A percentile compares a stretch with the other conserved stretches of the same genome.
Evolutionary conservation across 441 rosid genomes (phyloP).

Genomic region (Omphalea diandra): DNA sequence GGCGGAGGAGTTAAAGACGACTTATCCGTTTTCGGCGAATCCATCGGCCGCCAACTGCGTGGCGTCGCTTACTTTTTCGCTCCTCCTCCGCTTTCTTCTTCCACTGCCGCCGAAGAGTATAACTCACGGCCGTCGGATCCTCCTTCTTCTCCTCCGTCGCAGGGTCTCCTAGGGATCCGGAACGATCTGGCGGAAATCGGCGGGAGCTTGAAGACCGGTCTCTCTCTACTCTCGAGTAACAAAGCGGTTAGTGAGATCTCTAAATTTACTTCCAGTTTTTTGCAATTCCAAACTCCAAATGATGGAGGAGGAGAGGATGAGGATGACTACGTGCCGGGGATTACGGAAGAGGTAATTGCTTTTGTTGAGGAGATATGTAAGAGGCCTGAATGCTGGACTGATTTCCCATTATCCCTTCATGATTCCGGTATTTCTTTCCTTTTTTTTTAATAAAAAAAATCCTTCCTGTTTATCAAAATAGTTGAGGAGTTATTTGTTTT

Average conservation of each 20-base stretch:
- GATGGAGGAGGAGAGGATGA: slow-evolving; percentile 23
- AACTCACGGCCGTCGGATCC: slow-evolving; percentile 19
- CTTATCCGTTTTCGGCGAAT: slow-evolving; percentile 35
- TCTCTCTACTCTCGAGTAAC: slow-evolving; percentile 39
- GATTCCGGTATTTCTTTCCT: slow-evolving; percentile 34
- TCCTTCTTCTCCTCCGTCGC: slow-evolving; percentile 8
- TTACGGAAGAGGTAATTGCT: slow-evolving; percentile 47
- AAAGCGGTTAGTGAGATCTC: slow-evolving; percentile 43
- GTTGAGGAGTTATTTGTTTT: too few relatives aligned
- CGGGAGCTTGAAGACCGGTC: slow-evolving; percentile 51
- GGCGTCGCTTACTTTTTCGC: slow-evolving; percentile 62
- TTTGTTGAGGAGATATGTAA: slow-evolving; percentile 48
- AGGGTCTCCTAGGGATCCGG: slow-evolving; percentile 49
- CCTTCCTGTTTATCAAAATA: too few relatives aligned
- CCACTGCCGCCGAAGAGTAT: background rate
- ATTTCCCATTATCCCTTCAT: slow-evolving; percentile 53
- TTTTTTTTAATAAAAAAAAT: background rate
- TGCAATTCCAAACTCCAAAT: slow-evolving; percentile 34
- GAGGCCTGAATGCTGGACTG: slow-evolving; percentile 62
- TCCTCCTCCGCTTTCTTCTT: slow-evolving; percentile 38
- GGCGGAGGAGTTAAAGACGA: slow-evolving; percentile 37
- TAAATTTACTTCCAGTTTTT: slow-evolving; percentile 49
- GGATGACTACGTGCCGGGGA: slow-evolving; percentile 46
- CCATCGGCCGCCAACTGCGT: slow-evolving; percentile 51
- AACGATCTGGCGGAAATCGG: slow-evolving; percentile 70